phyloP scores from a whole-genome alignment of 2,329 filamentous ascomycete genomes.

The Hysterium pulicare region DNA sequence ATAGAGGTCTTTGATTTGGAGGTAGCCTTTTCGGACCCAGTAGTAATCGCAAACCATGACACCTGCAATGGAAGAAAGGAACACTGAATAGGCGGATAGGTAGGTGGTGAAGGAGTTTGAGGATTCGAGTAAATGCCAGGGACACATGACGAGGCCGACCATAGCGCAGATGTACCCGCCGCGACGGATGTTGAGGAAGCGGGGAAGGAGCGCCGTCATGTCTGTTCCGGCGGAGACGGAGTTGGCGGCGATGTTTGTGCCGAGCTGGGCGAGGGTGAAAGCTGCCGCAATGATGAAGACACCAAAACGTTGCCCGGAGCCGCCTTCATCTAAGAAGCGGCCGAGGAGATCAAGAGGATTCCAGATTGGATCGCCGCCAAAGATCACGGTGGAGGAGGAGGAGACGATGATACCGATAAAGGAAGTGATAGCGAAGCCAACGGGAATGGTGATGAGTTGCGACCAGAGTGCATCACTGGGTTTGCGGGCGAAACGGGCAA shows the following conservation, averaged over 20 bases:
- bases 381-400: slow-evolving; percentile 45
- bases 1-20: slow-evolving; percentile 77
- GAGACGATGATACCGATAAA: slow-evolving; percentile 65
- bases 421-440: slow-evolving; percentile 63
- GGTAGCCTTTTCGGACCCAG: slow-evolving; percentile 74
- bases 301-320: slow-evolving; percentile 42
- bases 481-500: slow-evolving; percentile 75
- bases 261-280: slow-evolving; percentile 69
- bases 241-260: slow-evolving; percentile 85
- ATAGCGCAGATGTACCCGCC: slow-evolving; percentile 81
- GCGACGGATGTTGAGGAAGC: slow-evolving; percentile 79
- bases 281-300: slow-evolving; percentile 54
- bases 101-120: slow-evolving; percentile 88
- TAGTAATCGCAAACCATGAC: slow-evolving; percentile 91
- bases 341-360: slow-evolving; percentile 41
- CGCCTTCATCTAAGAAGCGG: slow-evolving; percentile 41
- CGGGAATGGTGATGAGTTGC: slow-evolving; percentile 59
- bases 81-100: slow-evolving; percentile 86
- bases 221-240: slow-evolving; percentile 80
- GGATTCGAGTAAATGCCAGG: slow-evolving; percentile 71
- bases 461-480: slow-evolving; percentile 76
- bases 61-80: slow-evolving; percentile 90
- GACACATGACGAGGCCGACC: slow-evolving; percentile 81
- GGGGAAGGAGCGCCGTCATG: slow-evolving; percentile 74
- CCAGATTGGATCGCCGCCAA: slow-evolving; percentile 41